Evolutionary conservation across 208 protist species (phyloP).

Genomic region (Herpetomonas samuelpessoai): DNA sequence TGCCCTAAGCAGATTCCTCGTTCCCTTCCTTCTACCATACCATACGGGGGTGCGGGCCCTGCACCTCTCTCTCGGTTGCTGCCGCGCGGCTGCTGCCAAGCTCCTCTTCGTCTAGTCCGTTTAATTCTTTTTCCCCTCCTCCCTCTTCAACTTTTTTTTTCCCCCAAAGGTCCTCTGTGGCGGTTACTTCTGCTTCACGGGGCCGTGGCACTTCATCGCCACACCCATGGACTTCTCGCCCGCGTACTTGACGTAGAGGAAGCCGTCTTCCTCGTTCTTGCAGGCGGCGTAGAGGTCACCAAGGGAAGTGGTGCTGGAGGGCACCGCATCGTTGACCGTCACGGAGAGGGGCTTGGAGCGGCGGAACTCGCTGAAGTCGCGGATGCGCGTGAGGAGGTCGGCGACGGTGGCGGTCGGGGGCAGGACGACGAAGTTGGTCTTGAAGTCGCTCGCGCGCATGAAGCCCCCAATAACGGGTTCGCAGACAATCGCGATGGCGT

Average conservation of each 20-base stretch:
- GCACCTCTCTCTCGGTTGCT: too few species aligned
- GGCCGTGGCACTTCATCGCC: neutral
- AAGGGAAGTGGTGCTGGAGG: slow-evolving; percentile 19
- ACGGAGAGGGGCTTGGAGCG: slow-evolving; percentile 20
- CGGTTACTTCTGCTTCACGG: slow-evolving; percentile 4
- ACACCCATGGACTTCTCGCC: slow-evolving; percentile 13
- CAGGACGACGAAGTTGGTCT: slow-evolving; percentile 27
- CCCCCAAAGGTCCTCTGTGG: too few species aligned
- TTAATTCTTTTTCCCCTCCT: too few species aligned
- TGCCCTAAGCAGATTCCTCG: too few species aligned
- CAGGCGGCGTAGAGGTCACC: slow-evolving; percentile 29
- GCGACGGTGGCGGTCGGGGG: slow-evolving; percentile 23
- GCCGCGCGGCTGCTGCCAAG: too few species aligned
- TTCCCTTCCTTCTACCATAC: too few species aligned
- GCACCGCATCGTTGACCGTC: slow-evolving; percentile 18
- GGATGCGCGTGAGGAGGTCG: slow-evolving; percentile 17
- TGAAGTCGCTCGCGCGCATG: slow-evolving; percentile 1
- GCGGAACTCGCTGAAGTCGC: slow-evolving; percentile 15
- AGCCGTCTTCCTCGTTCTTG: slow-evolving; percentile 30
- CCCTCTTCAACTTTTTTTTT: too few species aligned
- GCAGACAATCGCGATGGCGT: neutral
- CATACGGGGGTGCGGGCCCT: too few species aligned
- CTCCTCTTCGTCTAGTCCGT: too few species aligned
- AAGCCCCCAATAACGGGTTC: neutral
- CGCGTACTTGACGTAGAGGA: slow-evolving; percentile 31